These are phyloP conservation scores for Eryngium alpinum DNA, from an alignment of 140 eudicot species.

Conservation along the genomic window DNA sequence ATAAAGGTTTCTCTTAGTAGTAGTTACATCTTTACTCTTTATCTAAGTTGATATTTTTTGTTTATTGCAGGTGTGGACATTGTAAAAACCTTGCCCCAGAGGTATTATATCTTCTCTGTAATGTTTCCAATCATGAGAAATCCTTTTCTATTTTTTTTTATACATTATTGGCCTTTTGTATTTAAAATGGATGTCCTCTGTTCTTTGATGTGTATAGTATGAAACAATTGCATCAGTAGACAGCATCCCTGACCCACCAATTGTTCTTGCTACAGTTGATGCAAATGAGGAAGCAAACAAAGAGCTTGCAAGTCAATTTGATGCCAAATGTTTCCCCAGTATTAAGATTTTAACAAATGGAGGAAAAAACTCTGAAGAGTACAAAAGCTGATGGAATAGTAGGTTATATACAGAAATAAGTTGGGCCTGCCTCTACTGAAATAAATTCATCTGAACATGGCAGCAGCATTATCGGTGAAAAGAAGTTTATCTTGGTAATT, in stretches of 20 bases:
- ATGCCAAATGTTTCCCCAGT: conserved; percentile 66
- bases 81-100: conserved; percentile 15
- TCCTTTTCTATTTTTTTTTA: neutral
- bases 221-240: conserved; percentile 7
- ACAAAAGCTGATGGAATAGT: conserved; percentile 20
- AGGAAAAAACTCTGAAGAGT: conserved; percentile 58
- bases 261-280: conserved; percentile 11
- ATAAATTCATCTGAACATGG: conserved; percentile 64
- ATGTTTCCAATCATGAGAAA: neutral
- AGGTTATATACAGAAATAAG: conserved; percentile 52
- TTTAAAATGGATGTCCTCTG: neutral
- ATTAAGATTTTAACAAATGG: conserved; percentile 71
- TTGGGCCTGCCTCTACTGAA: conserved; percentile 78
- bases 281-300: conserved; percentile 55
- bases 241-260: conserved; percentile 12
- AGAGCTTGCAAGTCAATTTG: conserved; percentile 42
- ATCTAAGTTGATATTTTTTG: neutral
- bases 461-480: conserved; percentile 32
- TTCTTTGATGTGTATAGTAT: neutral
- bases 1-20: no score
- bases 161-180: neutral
- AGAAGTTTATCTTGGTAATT: conserved; percentile 6
- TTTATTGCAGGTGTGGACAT: conserved; percentile 13
- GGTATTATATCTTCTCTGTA: neutral
- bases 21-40: no score